Percentiles rank a stretch among this genome's conserved stretches.
Conservation (phyloP, 2,329 filamentous ascomycete genomes). For the Zopfia rhizophila region DNA sequence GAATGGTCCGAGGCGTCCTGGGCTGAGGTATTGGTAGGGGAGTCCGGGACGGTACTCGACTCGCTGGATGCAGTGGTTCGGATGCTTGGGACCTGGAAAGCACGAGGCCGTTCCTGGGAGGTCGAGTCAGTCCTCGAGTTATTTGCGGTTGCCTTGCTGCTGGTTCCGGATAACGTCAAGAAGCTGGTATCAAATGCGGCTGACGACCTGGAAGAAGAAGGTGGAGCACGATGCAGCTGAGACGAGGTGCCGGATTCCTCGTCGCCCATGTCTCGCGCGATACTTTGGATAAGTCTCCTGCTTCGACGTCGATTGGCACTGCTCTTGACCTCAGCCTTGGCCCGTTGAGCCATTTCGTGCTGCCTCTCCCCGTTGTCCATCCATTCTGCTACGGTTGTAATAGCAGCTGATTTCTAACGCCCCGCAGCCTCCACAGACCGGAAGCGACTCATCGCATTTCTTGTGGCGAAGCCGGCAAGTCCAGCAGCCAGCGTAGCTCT, state of each 20-base stretch:
- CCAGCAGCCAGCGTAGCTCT: too few species aligned
- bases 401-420: too few species aligned
- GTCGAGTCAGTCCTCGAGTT: too few species aligned
- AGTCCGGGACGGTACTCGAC: constrained; percentile 14
- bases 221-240: too few species aligned
- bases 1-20: neutral
- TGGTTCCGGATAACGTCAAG: constrained; percentile 19
- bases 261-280: neutral
- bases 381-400: constrained; percentile 53
- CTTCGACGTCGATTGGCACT: constrained; percentile 58
- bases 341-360: constrained; percentile 61
- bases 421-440: too few species aligned
- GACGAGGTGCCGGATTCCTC: too few species aligned
- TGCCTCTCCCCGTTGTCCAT: constrained; percentile 52
- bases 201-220: neutral
- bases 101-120: too few species aligned
- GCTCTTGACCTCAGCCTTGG: constrained; percentile 69
- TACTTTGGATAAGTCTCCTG: constrained; percentile 12
- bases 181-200: constrained; percentile 13
- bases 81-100: constrained; percentile 18
- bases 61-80: constrained; percentile 15
- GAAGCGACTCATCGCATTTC: too few species aligned
- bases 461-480: too few species aligned
- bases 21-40: constrained; percentile 17
- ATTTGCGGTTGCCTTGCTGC: too few species aligned